Evolutionary conservation across 108 stramenopile species (phyloP).

Genomic region (Cylindrotheca fusiformis): DNA sequence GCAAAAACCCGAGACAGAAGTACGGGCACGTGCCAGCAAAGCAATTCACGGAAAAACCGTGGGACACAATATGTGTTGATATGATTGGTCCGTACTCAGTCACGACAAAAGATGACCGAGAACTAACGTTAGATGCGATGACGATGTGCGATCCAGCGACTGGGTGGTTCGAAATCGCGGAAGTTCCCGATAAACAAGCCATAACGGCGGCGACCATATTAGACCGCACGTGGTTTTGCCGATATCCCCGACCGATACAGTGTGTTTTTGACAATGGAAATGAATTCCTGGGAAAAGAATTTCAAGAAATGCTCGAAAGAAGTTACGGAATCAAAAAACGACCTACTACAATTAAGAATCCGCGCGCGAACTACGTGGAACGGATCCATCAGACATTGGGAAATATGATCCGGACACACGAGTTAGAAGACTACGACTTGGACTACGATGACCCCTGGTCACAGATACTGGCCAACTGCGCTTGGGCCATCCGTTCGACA

Average conservation of each 20-base stretch:
- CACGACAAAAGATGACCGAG: background rate
- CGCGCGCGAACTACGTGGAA: conserved; percentile 40
- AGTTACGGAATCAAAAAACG: conserved; percentile 19
- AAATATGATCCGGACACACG: conserved; percentile 12
- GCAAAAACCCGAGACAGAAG: conserved; percentile 6
- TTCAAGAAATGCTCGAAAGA: conserved; percentile 11
- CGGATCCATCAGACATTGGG: conserved; percentile 29
- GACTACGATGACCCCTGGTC: conserved; percentile 8
- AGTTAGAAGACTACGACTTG: conserved; percentile 1
- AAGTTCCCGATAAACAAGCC: too few species aligned
- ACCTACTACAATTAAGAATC: conserved; percentile 35
- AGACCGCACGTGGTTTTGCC: conserved; percentile 44
- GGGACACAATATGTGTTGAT: background rate
- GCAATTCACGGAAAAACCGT: background rate
- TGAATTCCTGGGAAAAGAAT: conserved; percentile 44
- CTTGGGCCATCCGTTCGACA: conserved; percentile 6
- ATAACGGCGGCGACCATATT: too few species aligned
- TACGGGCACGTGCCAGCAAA: background rate
- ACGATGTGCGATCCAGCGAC: conserved; percentile 45
- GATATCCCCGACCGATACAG: conserved; percentile 38
- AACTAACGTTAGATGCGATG: conserved; percentile 32
- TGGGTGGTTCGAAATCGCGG: conserved; percentile 45
- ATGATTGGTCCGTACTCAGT: background rate
- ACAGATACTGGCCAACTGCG: conserved; percentile 23
- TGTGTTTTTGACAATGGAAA: conserved; percentile 38